Evolutionary conservation across 2,329 filamentous ascomycete species (phyloP).

Genomic region (Trichoderma atroviride): DNA sequence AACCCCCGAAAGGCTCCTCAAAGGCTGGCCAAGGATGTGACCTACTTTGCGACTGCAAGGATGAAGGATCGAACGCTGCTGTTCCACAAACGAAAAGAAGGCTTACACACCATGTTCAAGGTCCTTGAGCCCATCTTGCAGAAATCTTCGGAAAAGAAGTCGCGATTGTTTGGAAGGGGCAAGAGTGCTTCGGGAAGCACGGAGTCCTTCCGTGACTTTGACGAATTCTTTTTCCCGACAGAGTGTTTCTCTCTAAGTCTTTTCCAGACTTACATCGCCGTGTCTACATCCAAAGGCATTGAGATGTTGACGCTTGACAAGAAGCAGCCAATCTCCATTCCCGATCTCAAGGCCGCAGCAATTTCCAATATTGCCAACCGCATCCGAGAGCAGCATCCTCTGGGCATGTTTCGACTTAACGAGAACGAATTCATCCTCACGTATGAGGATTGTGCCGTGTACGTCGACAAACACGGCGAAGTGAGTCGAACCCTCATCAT

Average conservation of each 20-base stretch:
- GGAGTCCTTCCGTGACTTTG: slow-evolving; percentile 96
- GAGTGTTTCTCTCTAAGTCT: slow-evolving; percentile 96
- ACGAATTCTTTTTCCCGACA: slow-evolving; percentile 96
- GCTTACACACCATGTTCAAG: slow-evolving; percentile 91
- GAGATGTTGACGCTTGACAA: slow-evolving; percentile 97
- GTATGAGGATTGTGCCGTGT: slow-evolving; percentile 95
- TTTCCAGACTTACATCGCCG: slow-evolving; percentile 91
- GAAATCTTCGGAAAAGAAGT: slow-evolving; percentile 83
- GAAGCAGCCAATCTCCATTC: slow-evolving; percentile 92
- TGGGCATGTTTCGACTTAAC: slow-evolving; percentile 95
- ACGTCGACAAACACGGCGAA: slow-evolving; percentile 97
- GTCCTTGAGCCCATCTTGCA: slow-evolving; percentile 95
- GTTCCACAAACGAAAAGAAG: slow-evolving; percentile 96
- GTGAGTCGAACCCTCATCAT: slow-evolving; percentile 93
- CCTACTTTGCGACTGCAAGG: slow-evolving; percentile 91
- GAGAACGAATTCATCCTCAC: slow-evolving; percentile 90
- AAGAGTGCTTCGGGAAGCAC: slow-evolving; percentile 69
- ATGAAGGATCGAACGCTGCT: slow-evolving; percentile 97
- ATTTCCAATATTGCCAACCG: slow-evolving; percentile 84
- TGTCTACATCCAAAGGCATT: slow-evolving; percentile 88
- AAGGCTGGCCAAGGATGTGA: slow-evolving; percentile 87
- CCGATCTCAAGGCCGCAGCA: slow-evolving; percentile 76
- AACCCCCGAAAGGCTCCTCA: slow-evolving; percentile 85
- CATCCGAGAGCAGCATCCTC: slow-evolving; percentile 78
- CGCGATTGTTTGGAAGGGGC: slow-evolving; percentile 65